Evolutionary conservation across 352 stramenopile species (phyloP).

Genomic region (Phytophthora lateralis): DNA sequence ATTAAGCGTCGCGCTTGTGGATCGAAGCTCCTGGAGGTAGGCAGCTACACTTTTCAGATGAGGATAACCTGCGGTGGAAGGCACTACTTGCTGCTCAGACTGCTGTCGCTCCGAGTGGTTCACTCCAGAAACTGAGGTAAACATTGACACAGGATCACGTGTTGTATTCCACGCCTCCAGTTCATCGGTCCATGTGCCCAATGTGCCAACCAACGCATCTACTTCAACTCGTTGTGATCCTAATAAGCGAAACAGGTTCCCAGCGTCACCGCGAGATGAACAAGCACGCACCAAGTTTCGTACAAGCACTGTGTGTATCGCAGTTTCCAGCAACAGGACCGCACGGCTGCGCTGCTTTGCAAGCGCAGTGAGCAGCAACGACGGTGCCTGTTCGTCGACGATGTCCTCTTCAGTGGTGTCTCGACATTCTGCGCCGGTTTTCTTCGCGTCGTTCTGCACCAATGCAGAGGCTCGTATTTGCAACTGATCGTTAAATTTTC

Average conservation of each 20-base stretch:
- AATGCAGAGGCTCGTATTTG: slow-evolving; percentile 9
- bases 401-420: neutral
- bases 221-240: slow-evolving; percentile 12
- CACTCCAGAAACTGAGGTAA: neutral
- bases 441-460: neutral
- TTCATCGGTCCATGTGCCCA: slow-evolving; percentile 25
- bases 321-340: slow-evolving; percentile 46
- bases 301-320: slow-evolving; percentile 32
- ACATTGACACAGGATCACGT: slow-evolving; percentile 12
- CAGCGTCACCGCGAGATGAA: neutral
- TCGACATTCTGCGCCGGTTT: neutral
- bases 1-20: slow-evolving; percentile 56
- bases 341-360: slow-evolving; percentile 49
- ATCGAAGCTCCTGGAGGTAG: slow-evolving; percentile 46
- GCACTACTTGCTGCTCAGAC: neutral
- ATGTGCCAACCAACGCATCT: slow-evolving; percentile 15
- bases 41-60: slow-evolving; percentile 18
- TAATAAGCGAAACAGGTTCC: slow-evolving; percentile 15
- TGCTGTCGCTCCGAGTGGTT: slow-evolving; percentile 6
- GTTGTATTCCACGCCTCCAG: slow-evolving; percentile 30
- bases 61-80: slow-evolving; percentile 6
- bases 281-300: slow-evolving; percentile 14
- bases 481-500: slow-evolving; percentile 56
- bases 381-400: slow-evolving; percentile 38
- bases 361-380: slow-evolving; percentile 61